Percentiles rank a stretch among this genome's conserved stretches.
Evolutionary conservation across 257 asterid genomes (phyloP).

Genomic region (Solanum chmielewskii): DNA sequence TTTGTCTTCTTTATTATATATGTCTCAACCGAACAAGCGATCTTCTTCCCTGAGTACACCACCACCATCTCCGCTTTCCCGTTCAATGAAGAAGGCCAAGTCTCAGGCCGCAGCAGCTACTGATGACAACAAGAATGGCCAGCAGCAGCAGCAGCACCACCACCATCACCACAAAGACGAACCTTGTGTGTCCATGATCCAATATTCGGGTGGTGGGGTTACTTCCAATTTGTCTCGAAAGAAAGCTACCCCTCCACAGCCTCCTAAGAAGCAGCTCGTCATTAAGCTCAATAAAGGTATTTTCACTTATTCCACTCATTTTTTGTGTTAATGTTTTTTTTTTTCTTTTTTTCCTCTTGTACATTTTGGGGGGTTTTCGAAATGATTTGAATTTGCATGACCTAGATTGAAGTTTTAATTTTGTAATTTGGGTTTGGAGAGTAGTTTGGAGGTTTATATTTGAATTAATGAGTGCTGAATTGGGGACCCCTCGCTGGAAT

Average conservation of each 20-base stretch:
- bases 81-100: constrained; percentile 77
- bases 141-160: constrained; percentile 17
- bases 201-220: constrained; percentile 36
- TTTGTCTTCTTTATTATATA: constrained; percentile 13
- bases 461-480: neutral
- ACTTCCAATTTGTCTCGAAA: constrained; percentile 66
- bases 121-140: constrained; percentile 35
- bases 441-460: neutral
- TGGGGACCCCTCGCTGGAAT: neutral
- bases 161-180: constrained; percentile 27
- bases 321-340: neutral
- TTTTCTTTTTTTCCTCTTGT: neutral
- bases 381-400: neutral
- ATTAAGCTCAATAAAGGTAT: constrained; percentile 77
- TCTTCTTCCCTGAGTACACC: constrained; percentile 9
- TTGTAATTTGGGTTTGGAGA: neutral
- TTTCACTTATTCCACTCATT: neutral
- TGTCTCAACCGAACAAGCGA: constrained; percentile 53
- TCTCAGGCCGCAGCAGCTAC: constrained; percentile 36
- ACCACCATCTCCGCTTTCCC: constrained; percentile 17
- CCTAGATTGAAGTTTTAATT: neutral
- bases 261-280: constrained; percentile 57
- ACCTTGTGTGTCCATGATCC: constrained; percentile 30
- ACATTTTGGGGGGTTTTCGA: neutral
- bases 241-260: constrained; percentile 77